Evolutionary conservation across 345 rosid genomes (phyloP).

Genomic region (Camelina sativa): DNA sequence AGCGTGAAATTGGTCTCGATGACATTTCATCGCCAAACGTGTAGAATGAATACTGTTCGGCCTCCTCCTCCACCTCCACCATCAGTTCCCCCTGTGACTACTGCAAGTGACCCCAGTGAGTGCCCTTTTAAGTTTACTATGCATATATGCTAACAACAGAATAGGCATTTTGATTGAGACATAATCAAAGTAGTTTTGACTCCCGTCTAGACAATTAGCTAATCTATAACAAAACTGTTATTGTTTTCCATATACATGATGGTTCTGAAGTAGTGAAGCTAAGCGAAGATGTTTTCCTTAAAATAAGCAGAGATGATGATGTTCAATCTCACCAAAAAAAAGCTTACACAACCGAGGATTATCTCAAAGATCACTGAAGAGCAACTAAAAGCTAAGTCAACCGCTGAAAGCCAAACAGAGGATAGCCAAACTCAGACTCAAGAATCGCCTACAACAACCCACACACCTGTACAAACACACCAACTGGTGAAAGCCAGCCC

Average conservation of each 20-base stretch:
- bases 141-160: neutral
- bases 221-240: no score
- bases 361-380: slow-evolving; percentile 82
- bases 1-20: slow-evolving; percentile 86
- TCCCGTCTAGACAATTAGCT: neutral
- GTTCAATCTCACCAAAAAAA: slow-evolving; percentile 47
- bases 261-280: slow-evolving; percentile 4
- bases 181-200: neutral
- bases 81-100: slow-evolving; percentile 45
- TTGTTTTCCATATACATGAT: neutral
- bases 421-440: slow-evolving; percentile 48
- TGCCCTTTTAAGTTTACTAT: slow-evolving; percentile 20
- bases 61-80: slow-evolving; percentile 59
- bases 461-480: slow-evolving; percentile 46
- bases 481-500: slow-evolving; percentile 49
- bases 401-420: slow-evolving; percentile 46
- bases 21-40: slow-evolving; percentile 55
- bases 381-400: slow-evolving; percentile 67
- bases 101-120: slow-evolving; percentile 64
- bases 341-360: slow-evolving; percentile 79
- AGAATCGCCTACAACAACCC: slow-evolving; percentile 39
- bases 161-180: slow-evolving; percentile 11
- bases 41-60: slow-evolving; percentile 43
- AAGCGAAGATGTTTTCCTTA: slow-evolving; percentile 1
- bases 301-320: slow-evolving; percentile 79